Base-by-base conservation (phyloP, 805 yeast genomes). In the Starmerella potacharoeniae region DNA sequence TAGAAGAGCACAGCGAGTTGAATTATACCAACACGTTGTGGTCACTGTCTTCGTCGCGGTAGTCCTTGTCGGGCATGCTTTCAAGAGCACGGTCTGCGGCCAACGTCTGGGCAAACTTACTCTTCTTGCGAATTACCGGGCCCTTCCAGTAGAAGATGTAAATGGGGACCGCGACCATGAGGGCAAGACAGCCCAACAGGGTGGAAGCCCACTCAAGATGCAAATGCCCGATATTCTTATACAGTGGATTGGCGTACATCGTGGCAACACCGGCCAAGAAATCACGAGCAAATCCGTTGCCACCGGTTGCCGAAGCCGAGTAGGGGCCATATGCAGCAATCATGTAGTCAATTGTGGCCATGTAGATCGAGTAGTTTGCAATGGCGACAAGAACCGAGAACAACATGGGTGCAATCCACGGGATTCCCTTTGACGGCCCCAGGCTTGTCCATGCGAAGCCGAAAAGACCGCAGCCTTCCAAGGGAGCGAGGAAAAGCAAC, bases 311-410 rank as follows among this genome's bases (percentile, higher is more conserved):
- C 14, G 75, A 71, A 0, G 76, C 74, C 34, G 75, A 70, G 60
- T 71, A 72, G 3, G 71, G 73, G 9, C 75, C 75, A 55, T 72
- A 72, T 6, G 74, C 71, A 4, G 72, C 71, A 16, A 71, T 68
- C 75, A 72, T 72, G 55, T 72, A 72, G 62, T 72, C 75, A 48
- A 72, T 71, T 16, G 76, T 72, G n/a, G 74, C 66, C 75, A 71
- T 71, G 62, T 72, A 72, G 54, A 72, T 72, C 45, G 72, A 63
- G 62, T 58, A 72, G 58, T 72, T 72, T 6, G 76, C 76, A 46
- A 71, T 66, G 29, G 71, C 76, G 52, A 72, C 71, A 46, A 68
- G 54, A n/a, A 62, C 58, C 10, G 71, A 62, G 55, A 71, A 72
- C n/a, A 72, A 62, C 64, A 72, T 66, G 8, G 75, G 73, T 3